These are phyloP conservation scores for Parascedosporium putredinis DNA, from an alignment of 2,329 filamentous ascomycete species.

Conservation along the genomic window DNA sequence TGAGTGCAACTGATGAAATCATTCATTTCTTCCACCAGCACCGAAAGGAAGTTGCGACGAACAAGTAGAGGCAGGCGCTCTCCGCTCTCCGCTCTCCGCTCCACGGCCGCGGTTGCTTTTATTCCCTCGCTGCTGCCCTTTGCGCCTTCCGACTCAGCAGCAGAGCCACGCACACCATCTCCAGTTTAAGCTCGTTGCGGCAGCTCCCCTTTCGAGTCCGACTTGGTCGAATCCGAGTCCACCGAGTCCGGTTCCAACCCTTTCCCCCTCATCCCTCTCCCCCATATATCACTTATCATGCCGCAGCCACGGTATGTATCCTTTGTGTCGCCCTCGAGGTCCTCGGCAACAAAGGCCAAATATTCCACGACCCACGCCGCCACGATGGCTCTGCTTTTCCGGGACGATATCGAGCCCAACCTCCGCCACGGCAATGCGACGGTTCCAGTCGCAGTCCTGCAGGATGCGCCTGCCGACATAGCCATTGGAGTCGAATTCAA, in stretches of 20 bases:
- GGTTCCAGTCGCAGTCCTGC: not conserved
- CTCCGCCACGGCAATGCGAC: not conserved
- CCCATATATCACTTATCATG: not conserved
- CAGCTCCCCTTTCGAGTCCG: too few species aligned
- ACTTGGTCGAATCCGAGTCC: too few species aligned
- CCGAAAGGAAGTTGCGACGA: not conserved
- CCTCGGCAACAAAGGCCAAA: not conserved
- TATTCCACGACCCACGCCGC: not conserved
- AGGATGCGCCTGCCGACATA: slow-evolving; percentile 1
- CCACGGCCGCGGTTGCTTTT: not conserved
- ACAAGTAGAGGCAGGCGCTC: not conserved
- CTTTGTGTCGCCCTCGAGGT: not conserved
- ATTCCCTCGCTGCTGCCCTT: not conserved
- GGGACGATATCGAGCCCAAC: not conserved
- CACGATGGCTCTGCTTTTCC: not conserved
- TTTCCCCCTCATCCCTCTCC: not conserved
- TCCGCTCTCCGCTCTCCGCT: not conserved
- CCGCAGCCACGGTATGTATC: not conserved
- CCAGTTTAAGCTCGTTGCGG: too few species aligned
- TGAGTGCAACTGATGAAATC: not conserved
- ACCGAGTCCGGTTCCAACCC: not conserved
- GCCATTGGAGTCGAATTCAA: slow-evolving; percentile 23
- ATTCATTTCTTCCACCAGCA: not conserved
- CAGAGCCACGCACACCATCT: too few species aligned
- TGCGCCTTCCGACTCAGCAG: not conserved